Base-by-base conservation (phyloP, 495 filamentous ascomycete genomes). In the Amorphotheca resinae region DNA sequence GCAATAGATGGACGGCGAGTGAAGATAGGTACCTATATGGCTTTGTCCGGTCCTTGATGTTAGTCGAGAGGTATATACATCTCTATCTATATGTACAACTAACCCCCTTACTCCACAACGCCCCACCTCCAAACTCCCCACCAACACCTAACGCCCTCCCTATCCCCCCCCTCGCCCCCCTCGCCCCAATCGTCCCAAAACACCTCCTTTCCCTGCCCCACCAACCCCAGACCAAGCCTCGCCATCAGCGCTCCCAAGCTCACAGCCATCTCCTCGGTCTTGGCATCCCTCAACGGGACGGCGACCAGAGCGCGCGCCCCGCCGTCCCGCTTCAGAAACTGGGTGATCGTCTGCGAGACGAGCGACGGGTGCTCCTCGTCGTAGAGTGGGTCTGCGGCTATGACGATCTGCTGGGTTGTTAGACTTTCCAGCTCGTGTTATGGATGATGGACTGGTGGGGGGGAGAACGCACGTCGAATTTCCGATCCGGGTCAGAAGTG, bases 361-460 rank as follows among this genome's bases (percentile, higher is more conserved):
- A 78, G 66, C 12, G 51, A 55, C 2, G 82, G 78, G 52, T 88
- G 83, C 4, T 67, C 66, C 3, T 75, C 64, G 5, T 75, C 77
- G 58, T 88, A 88, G 3, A 88, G 51, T 12, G 78, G 72, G 56
- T 88, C 83, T 1, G 83, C 77, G 1, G 79, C 80, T 3, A 88
- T 62, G 22, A 87, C 33, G 15, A 57, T 47, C 48, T 54, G 11
- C 0, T 9, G 9, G 5, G 14, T 34, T 34, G 32, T 34, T 6
- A 14, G 12, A 34, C 26, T 12, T 7, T 30, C 26, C 25, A 31
- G 2, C 28, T 28, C 14, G 34, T 22, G 18, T 20, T 7, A 42
- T 44, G 37, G 18, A 42, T 9, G 40, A 6, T n/a, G 22, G 9
- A 32, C 11, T 32, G n/a, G n/a, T 18, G 8, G 6, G 14, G 35